phyloP scores from a whole-genome alignment of 129 eudicot genomes.

The Chrysanthemum seticuspe region DNA sequence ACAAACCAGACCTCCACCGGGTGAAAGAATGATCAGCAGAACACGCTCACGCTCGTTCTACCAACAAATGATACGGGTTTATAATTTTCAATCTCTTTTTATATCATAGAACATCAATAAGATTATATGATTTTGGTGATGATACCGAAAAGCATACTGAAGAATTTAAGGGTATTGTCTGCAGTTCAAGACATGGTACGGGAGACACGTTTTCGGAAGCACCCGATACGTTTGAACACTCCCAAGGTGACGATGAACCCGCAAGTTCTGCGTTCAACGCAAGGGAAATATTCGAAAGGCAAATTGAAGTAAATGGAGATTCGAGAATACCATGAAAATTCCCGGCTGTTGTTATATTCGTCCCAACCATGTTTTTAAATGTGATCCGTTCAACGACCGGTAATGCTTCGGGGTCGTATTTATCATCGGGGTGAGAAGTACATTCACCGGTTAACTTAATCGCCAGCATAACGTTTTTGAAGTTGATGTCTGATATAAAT shows the following conservation, averaged over 20 bases:
- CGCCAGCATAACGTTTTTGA: conserved; percentile 45
- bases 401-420: conserved; percentile 59
- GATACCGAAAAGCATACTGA: conserved; percentile 36
- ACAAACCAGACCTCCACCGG: conserved; percentile 36
- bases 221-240: conserved; percentile 69
- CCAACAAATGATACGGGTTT: conserved; percentile 39
- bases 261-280: conserved; percentile 31
- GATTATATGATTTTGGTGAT: conserved; percentile 27
- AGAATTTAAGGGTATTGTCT: conserved; percentile 30
- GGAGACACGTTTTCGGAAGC: conserved; percentile 59
- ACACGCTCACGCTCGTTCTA: conserved; percentile 27
- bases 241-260: conserved; percentile 47
- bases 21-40: conserved; percentile 35
- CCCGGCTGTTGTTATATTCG: conserved; percentile 57
- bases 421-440: conserved; percentile 66
- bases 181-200: conserved; percentile 74
- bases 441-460: conserved; percentile 58
- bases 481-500: conserved; percentile 33
- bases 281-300: conserved; percentile 58
- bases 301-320: conserved; percentile 69
- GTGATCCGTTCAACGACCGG: conserved; percentile 58
- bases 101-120: conserved; percentile 43
- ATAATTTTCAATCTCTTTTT: conserved; percentile 1
- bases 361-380: conserved; percentile 49
- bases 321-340: conserved; percentile 53